Percentiles rank a stretch among this genome's conserved stretches.
phyloP scores from a whole-genome alignment of 345 rosid genomes.

The Diplotaxis tenuifolia region DNA sequence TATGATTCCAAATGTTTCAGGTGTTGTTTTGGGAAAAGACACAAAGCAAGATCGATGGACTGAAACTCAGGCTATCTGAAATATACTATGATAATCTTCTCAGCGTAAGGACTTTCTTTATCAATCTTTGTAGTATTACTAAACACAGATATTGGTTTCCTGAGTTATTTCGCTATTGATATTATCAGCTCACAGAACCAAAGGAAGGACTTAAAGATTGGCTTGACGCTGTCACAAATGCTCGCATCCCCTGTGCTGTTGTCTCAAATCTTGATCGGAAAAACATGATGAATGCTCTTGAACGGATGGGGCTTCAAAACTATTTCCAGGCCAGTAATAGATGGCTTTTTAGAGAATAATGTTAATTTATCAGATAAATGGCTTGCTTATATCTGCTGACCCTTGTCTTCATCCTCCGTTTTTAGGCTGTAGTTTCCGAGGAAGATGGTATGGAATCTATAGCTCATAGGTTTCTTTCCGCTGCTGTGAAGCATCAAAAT shows the following conservation, averaged over 20 bases:
- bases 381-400: background rate
- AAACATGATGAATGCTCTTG: constrained; percentile 68
- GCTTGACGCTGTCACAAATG: constrained; percentile 81
- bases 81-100: constrained; percentile 67
- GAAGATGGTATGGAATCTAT: constrained; percentile 98
- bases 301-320: constrained; percentile 68
- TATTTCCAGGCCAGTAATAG: constrained; percentile 71
- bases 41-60: constrained; percentile 57
- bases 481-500: constrained; percentile 91
- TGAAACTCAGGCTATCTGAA: constrained; percentile 64
- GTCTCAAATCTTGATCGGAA: constrained; percentile 86
- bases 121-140: background rate
- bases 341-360: constrained; percentile 11
- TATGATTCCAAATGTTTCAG: constrained; percentile 43
- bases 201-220: constrained; percentile 77
- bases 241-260: constrained; percentile 89
- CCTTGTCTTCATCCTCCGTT: constrained; percentile 9
- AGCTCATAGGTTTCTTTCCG: constrained; percentile 90
- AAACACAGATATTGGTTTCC: background rate
- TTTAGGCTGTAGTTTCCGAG: constrained; percentile 81
- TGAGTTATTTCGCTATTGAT: constrained; percentile 3
- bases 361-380: background rate
- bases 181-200: constrained; percentile 61
- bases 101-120: constrained; percentile 45
- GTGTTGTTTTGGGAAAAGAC: constrained; percentile 62